Evolutionary conservation across 176 grass and related monocot species (phyloP).

Genomic region (Lolium multiflorum): DNA sequence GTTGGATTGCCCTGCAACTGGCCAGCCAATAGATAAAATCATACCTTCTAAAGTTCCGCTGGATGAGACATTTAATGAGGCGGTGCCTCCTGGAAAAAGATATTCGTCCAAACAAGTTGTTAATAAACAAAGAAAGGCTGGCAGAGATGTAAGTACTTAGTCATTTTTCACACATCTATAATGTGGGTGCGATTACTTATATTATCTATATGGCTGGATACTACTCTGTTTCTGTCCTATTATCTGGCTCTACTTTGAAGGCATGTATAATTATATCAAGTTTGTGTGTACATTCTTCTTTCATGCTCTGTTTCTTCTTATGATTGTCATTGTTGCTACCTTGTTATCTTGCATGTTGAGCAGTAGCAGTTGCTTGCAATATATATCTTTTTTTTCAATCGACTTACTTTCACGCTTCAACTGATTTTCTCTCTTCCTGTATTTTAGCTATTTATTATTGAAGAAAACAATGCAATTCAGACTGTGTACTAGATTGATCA

Average conservation of each 20-base stretch:
- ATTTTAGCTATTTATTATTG: conserved; percentile 18
- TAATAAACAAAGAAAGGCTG: conserved; percentile 72
- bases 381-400: background rate
- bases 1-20: conserved; percentile 79
- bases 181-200: conserved; percentile 9
- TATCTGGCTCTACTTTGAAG: background rate
- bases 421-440: background rate
- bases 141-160: conserved; percentile 60
- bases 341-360: conserved; percentile 3
- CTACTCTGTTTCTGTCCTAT: background rate
- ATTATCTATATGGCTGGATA: background rate
- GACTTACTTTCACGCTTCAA: background rate
- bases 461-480: background rate
- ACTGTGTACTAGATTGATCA: background rate
- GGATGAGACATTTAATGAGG: conserved; percentile 78
- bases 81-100: conserved; percentile 72
- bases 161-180: background rate
- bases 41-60: conserved; percentile 91
- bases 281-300: conserved; percentile 14
- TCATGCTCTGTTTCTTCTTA: background rate
- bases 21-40: conserved; percentile 67
- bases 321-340: background rate
- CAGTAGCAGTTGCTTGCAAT: background rate
- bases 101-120: conserved; percentile 82
- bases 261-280: background rate